Percentiles rank a stretch among this genome's conserved stretches.
phyloP scores from a whole-genome alignment of 306 rosid genomes.

The Mucuna pruriens region DNA sequence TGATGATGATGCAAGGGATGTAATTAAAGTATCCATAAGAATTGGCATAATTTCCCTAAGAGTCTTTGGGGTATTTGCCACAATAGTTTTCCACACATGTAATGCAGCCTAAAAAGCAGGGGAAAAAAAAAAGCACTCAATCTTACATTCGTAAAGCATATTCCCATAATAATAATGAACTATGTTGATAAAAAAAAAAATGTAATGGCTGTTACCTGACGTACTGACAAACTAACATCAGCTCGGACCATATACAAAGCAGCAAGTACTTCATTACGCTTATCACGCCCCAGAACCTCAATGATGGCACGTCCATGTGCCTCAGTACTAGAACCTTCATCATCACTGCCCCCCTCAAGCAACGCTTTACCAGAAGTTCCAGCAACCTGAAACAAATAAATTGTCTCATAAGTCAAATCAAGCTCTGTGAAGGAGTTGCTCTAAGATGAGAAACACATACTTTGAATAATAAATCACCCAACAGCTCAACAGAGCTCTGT shows the following conservation, averaged over 20 bases:
- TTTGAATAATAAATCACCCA: slow-evolving; percentile 96
- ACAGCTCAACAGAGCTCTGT: slow-evolving; percentile 94
- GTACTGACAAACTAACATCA: slow-evolving; percentile 95
- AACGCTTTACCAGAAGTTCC: slow-evolving; percentile 99
- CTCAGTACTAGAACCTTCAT: slow-evolving; percentile 99
- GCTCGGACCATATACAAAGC: slow-evolving; percentile 97
- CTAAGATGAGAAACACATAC: slow-evolving; percentile 48
- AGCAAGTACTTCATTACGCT: slow-evolving; percentile 93
- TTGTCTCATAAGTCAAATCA: slow-evolving; percentile 19
- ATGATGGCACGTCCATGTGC: slow-evolving; percentile 99
- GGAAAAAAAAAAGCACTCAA: slow-evolving; percentile 16
- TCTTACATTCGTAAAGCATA: not conserved
- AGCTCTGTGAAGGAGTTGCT: slow-evolving; percentile 8
- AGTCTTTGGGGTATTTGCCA: slow-evolving; percentile 96
- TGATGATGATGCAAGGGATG: slow-evolving; percentile 93
- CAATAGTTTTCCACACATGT: slow-evolving; percentile 99
- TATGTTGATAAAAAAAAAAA: not conserved
- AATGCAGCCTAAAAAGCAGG: slow-evolving; percentile 83
- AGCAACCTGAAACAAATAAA: slow-evolving; percentile 74
- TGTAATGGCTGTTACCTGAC: slow-evolving; percentile 67
- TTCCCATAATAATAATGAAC: not conserved
- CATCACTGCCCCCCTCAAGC: slow-evolving; percentile 99
- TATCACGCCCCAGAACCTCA: slow-evolving; percentile 88
- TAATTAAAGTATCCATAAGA: slow-evolving; percentile 89
- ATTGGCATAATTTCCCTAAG: slow-evolving; percentile 96